Percentiles rank a stretch among this genome's conserved stretches.
Evolutionary conservation across 345 rosid species (phyloP).

Genomic region (Orychophragmus violaceus): DNA sequence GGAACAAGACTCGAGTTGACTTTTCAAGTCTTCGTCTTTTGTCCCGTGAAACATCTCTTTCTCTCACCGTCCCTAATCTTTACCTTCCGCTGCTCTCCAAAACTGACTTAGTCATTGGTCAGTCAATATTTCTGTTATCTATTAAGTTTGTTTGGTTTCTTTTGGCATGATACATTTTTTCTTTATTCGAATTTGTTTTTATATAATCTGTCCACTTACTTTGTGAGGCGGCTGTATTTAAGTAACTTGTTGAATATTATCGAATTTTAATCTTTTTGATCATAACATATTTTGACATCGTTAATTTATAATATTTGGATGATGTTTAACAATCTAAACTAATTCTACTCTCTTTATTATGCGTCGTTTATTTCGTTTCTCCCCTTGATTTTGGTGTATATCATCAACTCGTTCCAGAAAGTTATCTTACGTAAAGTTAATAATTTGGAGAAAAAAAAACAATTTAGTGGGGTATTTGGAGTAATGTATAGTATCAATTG

Average conservation of each 20-base stretch:
- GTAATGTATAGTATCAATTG: too few relatives aligned
- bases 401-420: too few relatives aligned
- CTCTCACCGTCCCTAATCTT: background rate
- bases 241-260: background rate
- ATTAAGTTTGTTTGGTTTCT: background rate
- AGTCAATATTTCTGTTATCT: background rate
- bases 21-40: background rate
- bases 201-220: background rate
- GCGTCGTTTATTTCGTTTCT: too few relatives aligned
- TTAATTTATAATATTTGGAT: background rate
- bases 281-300: background rate
- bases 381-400: too few relatives aligned
- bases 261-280: background rate
- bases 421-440: too few relatives aligned
- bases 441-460: too few relatives aligned
- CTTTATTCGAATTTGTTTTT: background rate
- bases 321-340: too few relatives aligned
- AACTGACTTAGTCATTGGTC: background rate
- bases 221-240: background rate
- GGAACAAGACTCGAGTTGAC: background rate
- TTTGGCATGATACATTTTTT: background rate
- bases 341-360: too few relatives aligned
- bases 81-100: background rate
- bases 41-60: background rate
- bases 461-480: too few relatives aligned